Conservation (phyloP, 176 grass and related monocot species). For the Phyllostachys edulis region DNA sequence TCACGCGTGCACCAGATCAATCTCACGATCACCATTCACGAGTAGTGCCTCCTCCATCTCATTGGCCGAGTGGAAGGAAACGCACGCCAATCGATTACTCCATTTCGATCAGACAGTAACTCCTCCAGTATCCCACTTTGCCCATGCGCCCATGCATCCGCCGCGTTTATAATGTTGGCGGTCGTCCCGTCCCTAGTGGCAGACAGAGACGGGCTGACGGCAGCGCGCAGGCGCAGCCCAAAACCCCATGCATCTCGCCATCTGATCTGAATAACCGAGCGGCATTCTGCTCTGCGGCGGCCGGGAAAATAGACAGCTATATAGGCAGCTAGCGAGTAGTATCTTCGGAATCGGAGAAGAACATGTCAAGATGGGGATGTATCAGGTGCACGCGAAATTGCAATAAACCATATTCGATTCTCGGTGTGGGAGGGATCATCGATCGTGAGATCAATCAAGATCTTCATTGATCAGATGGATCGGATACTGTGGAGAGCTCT, state of each 20-base stretch:
- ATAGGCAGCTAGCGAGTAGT: too few species aligned
- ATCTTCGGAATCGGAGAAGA: neutral
- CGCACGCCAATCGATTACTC: neutral
- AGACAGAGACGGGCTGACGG: neutral
- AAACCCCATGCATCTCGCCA: neutral
- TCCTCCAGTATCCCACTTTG: neutral
- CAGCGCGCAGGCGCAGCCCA: neutral
- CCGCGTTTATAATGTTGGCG: too few species aligned
- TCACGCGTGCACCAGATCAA: too few species aligned
- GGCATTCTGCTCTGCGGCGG: neutral
- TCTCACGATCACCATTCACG: too few species aligned
- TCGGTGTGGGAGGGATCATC: too few species aligned
- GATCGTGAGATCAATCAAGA: too few species aligned
- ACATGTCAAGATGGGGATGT: neutral
- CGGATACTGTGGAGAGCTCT: too few species aligned
- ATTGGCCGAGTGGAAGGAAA: neutral
- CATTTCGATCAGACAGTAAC: conserved; percentile 3
- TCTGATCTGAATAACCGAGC: neutral
- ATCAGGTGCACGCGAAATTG: too few species aligned
- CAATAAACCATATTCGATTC: too few species aligned
- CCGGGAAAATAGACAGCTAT: neutral
- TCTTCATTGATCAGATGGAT: too few species aligned
- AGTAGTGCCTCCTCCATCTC: too few species aligned
- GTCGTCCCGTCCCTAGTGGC: neutral
- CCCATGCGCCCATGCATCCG: neutral